Base-by-base conservation (phyloP, 768 basidiomycete genomes). In the Pilatotrama ljubarskyi region DNA sequence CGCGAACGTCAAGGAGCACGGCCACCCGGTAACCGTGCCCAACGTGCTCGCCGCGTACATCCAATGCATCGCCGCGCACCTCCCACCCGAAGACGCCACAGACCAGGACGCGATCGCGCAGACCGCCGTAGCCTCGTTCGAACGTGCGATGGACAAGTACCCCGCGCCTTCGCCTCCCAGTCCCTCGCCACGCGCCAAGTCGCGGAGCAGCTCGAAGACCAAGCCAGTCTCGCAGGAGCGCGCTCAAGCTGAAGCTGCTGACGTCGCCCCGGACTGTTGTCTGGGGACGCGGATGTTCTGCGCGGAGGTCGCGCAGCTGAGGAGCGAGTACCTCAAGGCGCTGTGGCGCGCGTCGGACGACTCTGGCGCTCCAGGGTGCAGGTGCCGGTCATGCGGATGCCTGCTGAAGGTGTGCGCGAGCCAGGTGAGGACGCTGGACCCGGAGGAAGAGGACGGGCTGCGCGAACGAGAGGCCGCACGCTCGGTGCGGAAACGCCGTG, bases 91-190 rank as follows among this genome's bases (percentile, higher is more conserved):
- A 10, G 59, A 49, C 51, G 91, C 97, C 76, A 96, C 95, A 63
- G 97, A 95, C 41, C 90, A 89, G 14, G 90, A 91, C 36, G 95
- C 97, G 78, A 96, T 98, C 69, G 93, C 95, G 17, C 94, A 95
- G 76, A 95, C 96, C 63, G 95, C 95, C 17, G 96, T 94, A 66
- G 93, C 95, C 74, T 88, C 87, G 18, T 63, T 63, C 37, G 61
- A 63, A 37, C 61, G 53, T 35, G 61, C 61, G 7, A 62, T 62
- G 61, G 61, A 62, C 61, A 62, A 62, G 51, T 62, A 62, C 41
- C 61, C 61, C 29, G 57, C 43, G 35, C 55, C 54, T 3, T 48
- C 55, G 14, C 40, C 47, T 2, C 61, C 5, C 5, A 35, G 32
- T 13, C 32, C 14, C 44, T 20, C 43, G 26, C 17, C 41, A 20